A percentile compares a stretch with the other conserved stretches of the same genome.
These are phyloP conservation scores for Lachnellula cervina DNA, from an alignment of 2,329 filamentous ascomycete genomes.

Conservation along the genomic window DNA sequence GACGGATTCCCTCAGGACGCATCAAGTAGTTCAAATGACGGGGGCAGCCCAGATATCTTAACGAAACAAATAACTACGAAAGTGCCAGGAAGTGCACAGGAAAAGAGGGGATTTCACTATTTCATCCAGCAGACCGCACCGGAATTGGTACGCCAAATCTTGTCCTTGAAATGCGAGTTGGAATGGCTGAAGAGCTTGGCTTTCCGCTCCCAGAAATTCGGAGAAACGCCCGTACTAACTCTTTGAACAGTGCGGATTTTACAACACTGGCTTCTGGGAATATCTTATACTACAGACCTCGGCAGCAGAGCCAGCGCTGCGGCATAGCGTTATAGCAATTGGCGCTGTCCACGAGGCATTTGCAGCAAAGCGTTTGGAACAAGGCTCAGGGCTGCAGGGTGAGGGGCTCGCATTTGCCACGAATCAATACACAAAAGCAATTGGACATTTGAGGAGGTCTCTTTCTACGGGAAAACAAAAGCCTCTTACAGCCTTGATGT, in stretches of 20 bases:
- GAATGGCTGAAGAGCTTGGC: too few relatives aligned
- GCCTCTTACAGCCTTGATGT: conserved; percentile 25
- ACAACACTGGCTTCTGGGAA: conserved; percentile 25
- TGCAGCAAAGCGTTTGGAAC: conserved; percentile 9
- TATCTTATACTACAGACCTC: conserved; percentile 26
- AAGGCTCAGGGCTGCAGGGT: conserved; percentile 5
- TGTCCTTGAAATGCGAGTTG: too few relatives aligned
- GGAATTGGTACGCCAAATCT: conserved; percentile 10
- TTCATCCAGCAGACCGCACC: conserved; percentile 24
- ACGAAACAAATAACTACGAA: conserved; percentile 17
- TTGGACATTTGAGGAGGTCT: conserved; percentile 22
- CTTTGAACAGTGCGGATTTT: conserved; percentile 19
- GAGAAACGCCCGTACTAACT: too few relatives aligned
- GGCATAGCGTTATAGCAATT: conserved; percentile 29
- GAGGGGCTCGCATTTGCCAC: conserved; percentile 20
- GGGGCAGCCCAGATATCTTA: conserved; percentile 2
- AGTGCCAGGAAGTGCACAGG: conserved; percentile 20
- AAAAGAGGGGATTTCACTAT: conserved; percentile 26
- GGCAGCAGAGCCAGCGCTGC: conserved; percentile 21
- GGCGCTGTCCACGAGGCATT: conserved; percentile 29
- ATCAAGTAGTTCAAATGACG: background rate
- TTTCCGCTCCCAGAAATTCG: too few relatives aligned
- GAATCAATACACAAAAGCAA: conserved; percentile 29
- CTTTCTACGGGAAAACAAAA: conserved; percentile 20
- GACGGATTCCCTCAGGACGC: conserved; percentile 20